Evolutionary conservation across 805 yeast genomes (phyloP), one percentile per base, ranked within the genome.

Genomic region (Candida lessepsii): DNA sequence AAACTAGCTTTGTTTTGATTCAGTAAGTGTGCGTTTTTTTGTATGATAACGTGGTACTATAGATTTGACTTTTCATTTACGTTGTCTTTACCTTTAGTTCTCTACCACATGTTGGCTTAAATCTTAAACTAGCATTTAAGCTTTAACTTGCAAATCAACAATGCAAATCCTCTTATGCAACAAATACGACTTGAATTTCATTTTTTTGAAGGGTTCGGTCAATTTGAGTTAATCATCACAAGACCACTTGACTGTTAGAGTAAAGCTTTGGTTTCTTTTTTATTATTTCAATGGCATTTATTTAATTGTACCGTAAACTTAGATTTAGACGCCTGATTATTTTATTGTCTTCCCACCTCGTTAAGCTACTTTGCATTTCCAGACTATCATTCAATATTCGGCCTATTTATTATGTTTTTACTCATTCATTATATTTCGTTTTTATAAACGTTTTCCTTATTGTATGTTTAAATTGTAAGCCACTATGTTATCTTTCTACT

Each of bases 171-270:
- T 21, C 18, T 21, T 27, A 21, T 32, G 35, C 35, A 18, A 32
- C 17, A 19, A 17, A 32, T 32, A 32, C 35, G 35, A 32, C 11
- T 7, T 3, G 7, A 29, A 29, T 29, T 18, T 18, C 24, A 29
- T 32, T 32, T 4, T 23, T 32, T 13, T 6, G 7, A 8, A 3
- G n/a, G 14, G 13, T 5, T 21, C 21, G 10, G n/a, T 20, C 18
- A 11, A 8, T 32, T 32, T 32, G 10, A 32, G 35, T 32, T 32
- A 32, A 21, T n/a, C 27, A 32, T 32, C 35, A 32, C 35, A 32
- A 32, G 35, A 32, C 27, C 13, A 19, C 5, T 21, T 21, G 14
- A 21, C 35, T 13, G 13, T 14, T 32, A 13, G 13, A 32, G 35
- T 21, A 32, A 23, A 3, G 9, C 3, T 18, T 8, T 21, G 13